A percentile compares a stretch with the other conserved stretches of the same genome.
Evolutionary conservation across 345 rosid species (phyloP).

Genomic region (Arabidopsis suecica): DNA sequence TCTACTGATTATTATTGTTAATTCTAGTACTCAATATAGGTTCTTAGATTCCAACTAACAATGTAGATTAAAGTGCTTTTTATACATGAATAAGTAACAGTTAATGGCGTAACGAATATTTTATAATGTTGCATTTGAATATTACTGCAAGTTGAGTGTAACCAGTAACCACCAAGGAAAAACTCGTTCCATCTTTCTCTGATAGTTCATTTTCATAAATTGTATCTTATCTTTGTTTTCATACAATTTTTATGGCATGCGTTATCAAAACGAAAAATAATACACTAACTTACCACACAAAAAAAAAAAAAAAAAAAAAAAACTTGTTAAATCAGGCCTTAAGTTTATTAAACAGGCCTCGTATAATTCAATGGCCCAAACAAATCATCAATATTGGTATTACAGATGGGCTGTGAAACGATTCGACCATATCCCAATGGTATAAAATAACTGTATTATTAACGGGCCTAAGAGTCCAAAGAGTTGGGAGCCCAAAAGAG

Average conservation of each 20-base stretch:
- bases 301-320: neutral
- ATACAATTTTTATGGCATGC: neutral
- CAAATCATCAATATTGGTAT: neutral
- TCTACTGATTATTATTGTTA: constrained; percentile 9
- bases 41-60: constrained; percentile 40
- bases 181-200: neutral
- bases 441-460: neutral
- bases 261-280: neutral
- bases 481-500: neutral
- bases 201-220: neutral
- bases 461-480: constrained; percentile 11
- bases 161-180: neutral
- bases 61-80: constrained; percentile 11
- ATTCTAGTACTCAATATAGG: neutral
- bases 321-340: neutral
- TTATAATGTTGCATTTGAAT: neutral
- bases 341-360: neutral
- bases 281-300: neutral
- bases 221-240: neutral
- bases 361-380: neutral
- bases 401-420: neutral
- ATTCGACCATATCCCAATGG: neutral
- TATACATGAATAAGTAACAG: neutral
- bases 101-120: constrained; percentile 18
- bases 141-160: neutral